Conservation (phyloP, 2,329 filamentous ascomycete species). For the Claviceps quebecensis region DNA sequence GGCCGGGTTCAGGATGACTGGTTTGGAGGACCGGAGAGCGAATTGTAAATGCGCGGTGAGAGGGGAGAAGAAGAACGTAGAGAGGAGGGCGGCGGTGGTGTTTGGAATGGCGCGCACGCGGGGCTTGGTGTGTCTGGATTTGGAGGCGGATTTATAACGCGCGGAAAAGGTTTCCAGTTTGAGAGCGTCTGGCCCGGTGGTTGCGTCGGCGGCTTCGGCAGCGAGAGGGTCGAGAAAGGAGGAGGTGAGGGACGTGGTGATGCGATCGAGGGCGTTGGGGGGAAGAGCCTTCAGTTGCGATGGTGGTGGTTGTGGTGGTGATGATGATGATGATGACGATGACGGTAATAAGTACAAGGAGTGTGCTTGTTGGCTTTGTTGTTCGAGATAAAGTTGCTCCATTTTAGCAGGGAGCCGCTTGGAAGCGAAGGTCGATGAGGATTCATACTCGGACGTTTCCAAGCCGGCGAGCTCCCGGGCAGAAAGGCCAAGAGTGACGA, state of each 20-base stretch:
- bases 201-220: conserved; percentile 63
- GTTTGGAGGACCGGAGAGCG: conserved; percentile 36
- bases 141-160: conserved; percentile 18
- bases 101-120: conserved; percentile 52
- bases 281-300: conserved; percentile 35
- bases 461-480: conserved; percentile 76
- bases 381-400: conserved; percentile 52
- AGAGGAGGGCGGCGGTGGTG: conserved; percentile 62
- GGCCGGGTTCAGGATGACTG: conserved; percentile 56
- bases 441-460: conserved; percentile 39
- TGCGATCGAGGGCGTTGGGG: conserved; percentile 48
- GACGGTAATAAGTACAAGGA: conserved; percentile 7
- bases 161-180: conserved; percentile 85
- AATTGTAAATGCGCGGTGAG: conserved; percentile 69
- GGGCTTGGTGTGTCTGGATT: conserved; percentile 19
- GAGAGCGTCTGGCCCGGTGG: conserved; percentile 66
- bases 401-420: conserved; percentile 63
- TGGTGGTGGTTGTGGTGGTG: not conserved
- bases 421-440: conserved; percentile 54
- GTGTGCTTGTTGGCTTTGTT: conserved; percentile 10
- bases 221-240: conserved; percentile 71
- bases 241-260: conserved; percentile 54
- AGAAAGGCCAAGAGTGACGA: conserved; percentile 68
- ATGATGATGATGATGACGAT: not conserved
- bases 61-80: conserved; percentile 71